A percentile compares a stretch with the other conserved stretches of the same genome.
These are phyloP conservation scores for Solanum appendiculatum DNA, from an alignment of 257 asterid species.

Conservation along the genomic window DNA sequence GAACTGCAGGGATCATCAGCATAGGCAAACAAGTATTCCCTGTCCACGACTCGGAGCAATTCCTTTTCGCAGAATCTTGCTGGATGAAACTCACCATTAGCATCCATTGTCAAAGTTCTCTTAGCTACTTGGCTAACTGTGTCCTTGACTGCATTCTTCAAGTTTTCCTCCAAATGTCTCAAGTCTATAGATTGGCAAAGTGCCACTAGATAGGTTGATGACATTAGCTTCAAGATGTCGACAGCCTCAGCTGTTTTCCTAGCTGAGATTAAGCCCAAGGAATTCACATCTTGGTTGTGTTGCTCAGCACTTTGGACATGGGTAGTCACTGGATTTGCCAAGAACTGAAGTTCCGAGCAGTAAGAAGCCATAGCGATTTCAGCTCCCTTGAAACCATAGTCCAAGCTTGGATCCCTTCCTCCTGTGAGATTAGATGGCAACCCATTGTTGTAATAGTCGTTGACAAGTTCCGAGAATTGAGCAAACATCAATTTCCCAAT, in stretches of 20 bases:
- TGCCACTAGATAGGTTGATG: conserved; percentile 28
- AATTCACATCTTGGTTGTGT: conserved; percentile 46
- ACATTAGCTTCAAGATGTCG: conserved; percentile 39
- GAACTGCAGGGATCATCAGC: conserved; percentile 33
- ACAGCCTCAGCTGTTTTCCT: conserved; percentile 38
- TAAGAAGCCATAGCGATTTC: conserved; percentile 35
- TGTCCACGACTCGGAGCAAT: conserved; percentile 31
- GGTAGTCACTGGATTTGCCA: conserved; percentile 40
- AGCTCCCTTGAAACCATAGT: conserved; percentile 49
- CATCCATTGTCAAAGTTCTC: conserved; percentile 22
- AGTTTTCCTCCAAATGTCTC: conserved; percentile 37
- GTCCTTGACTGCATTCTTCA: conserved; percentile 32
- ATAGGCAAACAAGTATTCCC: conserved; percentile 30
- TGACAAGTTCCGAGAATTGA: conserved; percentile 38
- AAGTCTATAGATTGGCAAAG: conserved; percentile 38
- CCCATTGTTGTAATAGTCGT: conserved; percentile 38
- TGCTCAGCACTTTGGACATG: conserved; percentile 43
- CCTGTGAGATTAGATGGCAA: conserved; percentile 36
- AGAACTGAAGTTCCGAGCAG: conserved; percentile 42
- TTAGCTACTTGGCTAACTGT: conserved; percentile 36
- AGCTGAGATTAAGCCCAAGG: conserved; percentile 36
- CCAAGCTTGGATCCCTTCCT: conserved; percentile 37
- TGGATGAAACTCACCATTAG: conserved; percentile 35
- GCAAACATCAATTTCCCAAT: conserved; percentile 40
- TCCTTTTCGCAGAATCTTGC: conserved; percentile 34